phyloP scores from a whole-genome alignment of 208 protist species.

The Crithidia bombi region DNA sequence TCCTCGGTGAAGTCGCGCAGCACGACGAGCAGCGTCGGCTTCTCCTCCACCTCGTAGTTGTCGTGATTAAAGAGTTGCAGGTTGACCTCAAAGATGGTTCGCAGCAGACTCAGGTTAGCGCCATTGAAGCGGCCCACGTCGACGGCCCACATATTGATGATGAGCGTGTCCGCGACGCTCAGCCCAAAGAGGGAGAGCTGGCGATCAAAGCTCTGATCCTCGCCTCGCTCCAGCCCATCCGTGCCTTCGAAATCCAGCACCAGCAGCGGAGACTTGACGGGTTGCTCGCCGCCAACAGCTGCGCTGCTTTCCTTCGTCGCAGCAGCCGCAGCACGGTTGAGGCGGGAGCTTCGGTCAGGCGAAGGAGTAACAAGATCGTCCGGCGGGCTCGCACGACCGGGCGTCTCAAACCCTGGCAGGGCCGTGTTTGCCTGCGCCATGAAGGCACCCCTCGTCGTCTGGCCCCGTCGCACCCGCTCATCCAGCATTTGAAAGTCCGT shows the following conservation, averaged over 20 bases:
- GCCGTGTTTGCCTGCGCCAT: constrained; percentile 44
- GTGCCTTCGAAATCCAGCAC: constrained; percentile 98
- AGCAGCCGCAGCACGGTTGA: constrained; percentile 22
- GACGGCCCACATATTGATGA: constrained; percentile 98
- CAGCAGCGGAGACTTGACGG: constrained; percentile 57
- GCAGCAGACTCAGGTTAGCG: constrained; percentile 94
- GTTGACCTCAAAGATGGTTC: constrained; percentile 97
- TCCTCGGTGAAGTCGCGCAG: constrained; percentile 95
- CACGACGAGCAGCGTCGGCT: constrained; percentile 96
- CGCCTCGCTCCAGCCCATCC: constrained; percentile 95
- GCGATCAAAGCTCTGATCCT: constrained; percentile 96
- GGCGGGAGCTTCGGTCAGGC: constrained; percentile 22
- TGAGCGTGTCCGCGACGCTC: constrained; percentile 95
- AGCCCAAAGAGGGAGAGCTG: constrained; percentile 97
- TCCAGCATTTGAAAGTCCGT: constrained; percentile 96
- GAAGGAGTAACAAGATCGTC: not conserved
- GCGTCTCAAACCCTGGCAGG: constrained; percentile 31
- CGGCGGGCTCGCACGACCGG: not conserved
- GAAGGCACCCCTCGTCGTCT: constrained; percentile 96
- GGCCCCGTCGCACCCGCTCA: constrained; percentile 78
- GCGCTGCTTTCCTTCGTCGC: not conserved
- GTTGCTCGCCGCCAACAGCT: not conserved
- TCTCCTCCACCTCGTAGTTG: constrained; percentile 77
- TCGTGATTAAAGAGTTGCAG: constrained; percentile 94
- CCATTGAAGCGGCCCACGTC: constrained; percentile 97